These are phyloP conservation scores for Paramyrothecium sp. DNA, from an alignment of 2,329 filamentous ascomycete genomes.

Conservation along the genomic window DNA sequence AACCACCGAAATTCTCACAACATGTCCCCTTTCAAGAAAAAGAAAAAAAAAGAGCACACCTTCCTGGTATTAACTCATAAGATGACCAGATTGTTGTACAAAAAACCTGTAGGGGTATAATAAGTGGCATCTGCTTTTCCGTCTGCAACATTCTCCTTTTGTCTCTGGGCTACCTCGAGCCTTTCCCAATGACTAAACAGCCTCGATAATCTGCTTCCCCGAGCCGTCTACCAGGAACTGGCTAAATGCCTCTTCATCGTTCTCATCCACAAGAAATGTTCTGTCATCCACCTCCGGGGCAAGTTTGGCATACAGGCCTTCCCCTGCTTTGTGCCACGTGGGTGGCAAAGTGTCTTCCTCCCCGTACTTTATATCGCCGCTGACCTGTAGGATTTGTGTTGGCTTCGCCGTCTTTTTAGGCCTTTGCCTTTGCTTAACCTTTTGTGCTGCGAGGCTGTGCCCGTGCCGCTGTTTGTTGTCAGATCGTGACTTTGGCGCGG, in stretches of 20 bases:
- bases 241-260: constrained; percentile 42
- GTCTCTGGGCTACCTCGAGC: too few species aligned
- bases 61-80: too few species aligned
- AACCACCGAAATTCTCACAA: too few species aligned
- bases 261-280: constrained; percentile 32
- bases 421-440: constrained; percentile 26
- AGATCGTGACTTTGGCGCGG: constrained; percentile 2
- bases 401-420: constrained; percentile 31
- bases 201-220: constrained; percentile 33
- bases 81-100: too few species aligned
- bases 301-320: constrained; percentile 38
- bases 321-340: constrained; percentile 37
- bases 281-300: constrained; percentile 35
- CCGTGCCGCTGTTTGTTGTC: constrained; percentile 26
- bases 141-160: too few species aligned
- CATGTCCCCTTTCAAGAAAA: too few species aligned
- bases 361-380: constrained; percentile 24
- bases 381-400: constrained; percentile 20
- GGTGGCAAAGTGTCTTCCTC: constrained; percentile 32
- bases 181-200: constrained; percentile 9
- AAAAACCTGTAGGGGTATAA: too few species aligned
- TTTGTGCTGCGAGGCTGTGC: constrained; percentile 22
- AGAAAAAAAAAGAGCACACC: too few species aligned
- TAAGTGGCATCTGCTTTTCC: too few species aligned
- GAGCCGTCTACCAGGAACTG: constrained; percentile 38